Percentiles rank a stretch among this genome's conserved stretches.
phyloP scores from a whole-genome alignment of 768 basidiomycete species.

The Mycena olivaceomarginata region DNA sequence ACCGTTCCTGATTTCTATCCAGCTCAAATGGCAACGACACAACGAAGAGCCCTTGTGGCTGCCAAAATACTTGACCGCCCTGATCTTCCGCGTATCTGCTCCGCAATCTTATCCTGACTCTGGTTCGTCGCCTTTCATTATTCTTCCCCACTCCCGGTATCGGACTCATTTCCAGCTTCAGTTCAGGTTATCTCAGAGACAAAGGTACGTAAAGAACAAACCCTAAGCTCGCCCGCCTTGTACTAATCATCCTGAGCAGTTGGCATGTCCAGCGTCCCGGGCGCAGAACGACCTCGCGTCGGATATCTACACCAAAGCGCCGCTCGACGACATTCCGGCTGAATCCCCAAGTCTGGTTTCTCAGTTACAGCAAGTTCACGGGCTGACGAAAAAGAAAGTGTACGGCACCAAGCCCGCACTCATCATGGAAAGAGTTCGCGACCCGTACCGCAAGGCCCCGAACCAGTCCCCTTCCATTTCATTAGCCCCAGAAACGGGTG shows the following conservation, averaged over 20 bases:
- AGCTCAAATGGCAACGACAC: conserved; percentile 37
- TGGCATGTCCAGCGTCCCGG: background rate
- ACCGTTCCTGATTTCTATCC: background rate
- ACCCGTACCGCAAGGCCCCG: conserved; percentile 55
- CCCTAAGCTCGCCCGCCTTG: background rate
- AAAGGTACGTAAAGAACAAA: conserved; percentile 17
- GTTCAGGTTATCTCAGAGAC: background rate
- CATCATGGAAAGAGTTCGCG: conserved; percentile 66
- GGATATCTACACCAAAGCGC: conserved; percentile 32
- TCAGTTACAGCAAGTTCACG: conserved; percentile 80
- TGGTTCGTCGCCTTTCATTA: conserved; percentile 21
- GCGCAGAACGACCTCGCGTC: conserved; percentile 6
- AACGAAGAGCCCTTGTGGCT: conserved; percentile 44
- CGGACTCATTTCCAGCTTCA: background rate
- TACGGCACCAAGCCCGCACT: conserved; percentile 74
- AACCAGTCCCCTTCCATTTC: conserved; percentile 50
- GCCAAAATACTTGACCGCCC: conserved; percentile 33
- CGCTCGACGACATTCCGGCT: conserved; percentile 46
- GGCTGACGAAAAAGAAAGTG: conserved; percentile 82
- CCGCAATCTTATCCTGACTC: conserved; percentile 14
- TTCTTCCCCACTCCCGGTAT: background rate
- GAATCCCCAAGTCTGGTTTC: conserved; percentile 72
- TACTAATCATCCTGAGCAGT: background rate
- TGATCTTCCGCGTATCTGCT: conserved; percentile 41
- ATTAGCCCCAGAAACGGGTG: conserved; percentile 48